Conservation (phyloP, 2,329 filamentous ascomycete genomes). For the Xylaria multiplex region DNA sequence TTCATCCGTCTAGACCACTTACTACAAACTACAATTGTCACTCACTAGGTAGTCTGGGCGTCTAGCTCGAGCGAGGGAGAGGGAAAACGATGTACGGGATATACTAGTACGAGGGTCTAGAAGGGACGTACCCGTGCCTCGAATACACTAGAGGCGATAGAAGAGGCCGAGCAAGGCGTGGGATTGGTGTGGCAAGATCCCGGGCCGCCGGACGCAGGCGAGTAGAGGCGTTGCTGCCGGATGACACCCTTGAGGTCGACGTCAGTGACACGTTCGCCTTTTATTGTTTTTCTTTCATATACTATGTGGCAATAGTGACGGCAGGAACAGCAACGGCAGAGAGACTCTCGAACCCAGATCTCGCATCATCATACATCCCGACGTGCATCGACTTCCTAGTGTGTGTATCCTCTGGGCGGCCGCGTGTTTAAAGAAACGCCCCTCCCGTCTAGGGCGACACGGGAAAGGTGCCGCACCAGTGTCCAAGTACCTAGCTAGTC, state of each 20-base stretch:
- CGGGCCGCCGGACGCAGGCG: slow-evolving; percentile 23
- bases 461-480: slow-evolving; percentile 30
- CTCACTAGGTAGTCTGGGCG: neutral
- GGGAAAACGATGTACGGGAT: neutral
- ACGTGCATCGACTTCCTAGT: neutral
- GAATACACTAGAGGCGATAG: neutral
- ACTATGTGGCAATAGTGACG: neutral
- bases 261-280: slow-evolving; percentile 1
- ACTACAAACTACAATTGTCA: too few species aligned
- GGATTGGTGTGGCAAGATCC: slow-evolving; percentile 12
- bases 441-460: slow-evolving; percentile 21
- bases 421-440: slow-evolving; percentile 7
- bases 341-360: neutral
- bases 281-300: neutral
- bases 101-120: neutral
- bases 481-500: too few species aligned
- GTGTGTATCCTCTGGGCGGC: neutral
- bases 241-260: slow-evolving; percentile 22
- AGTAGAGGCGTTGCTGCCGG: slow-evolving; percentile 24
- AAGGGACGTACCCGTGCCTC: slow-evolving; percentile 6
- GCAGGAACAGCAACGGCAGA: too few species aligned
- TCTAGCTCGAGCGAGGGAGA: neutral
- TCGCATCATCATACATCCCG: slow-evolving; percentile 4
- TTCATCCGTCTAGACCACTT: slow-evolving; percentile 6
- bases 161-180: neutral